phyloP scores from a whole-genome alignment of 306 rosid species.

The Prunus salicina region DNA sequence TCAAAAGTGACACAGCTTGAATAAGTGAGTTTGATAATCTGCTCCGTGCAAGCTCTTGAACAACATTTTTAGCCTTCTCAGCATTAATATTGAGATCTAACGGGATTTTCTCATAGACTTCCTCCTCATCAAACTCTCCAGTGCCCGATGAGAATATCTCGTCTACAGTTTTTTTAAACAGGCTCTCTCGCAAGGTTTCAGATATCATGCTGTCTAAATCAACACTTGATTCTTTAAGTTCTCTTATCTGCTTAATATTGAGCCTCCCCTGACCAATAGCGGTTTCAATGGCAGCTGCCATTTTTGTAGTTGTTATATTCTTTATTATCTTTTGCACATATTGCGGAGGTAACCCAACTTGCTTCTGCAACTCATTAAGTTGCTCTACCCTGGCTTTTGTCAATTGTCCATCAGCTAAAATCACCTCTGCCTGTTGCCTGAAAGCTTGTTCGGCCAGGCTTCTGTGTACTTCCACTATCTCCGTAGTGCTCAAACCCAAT shows the following conservation, averaged over 20 bases:
- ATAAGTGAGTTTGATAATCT: constrained; percentile 80
- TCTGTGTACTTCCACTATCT: constrained; percentile 83
- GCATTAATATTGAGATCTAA: constrained; percentile 77
- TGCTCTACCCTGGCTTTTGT: constrained; percentile 85
- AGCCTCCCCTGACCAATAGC: constrained; percentile 92
- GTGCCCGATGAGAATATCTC: constrained; percentile 97
- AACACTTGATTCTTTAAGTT: constrained; percentile 83
- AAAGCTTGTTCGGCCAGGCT: constrained; percentile 89
- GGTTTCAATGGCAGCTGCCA: constrained; percentile 91
- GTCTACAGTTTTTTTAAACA: constrained; percentile 87
- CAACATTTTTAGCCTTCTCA: constrained; percentile 66
- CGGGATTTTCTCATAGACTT: constrained; percentile 86
- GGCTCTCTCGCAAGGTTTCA: constrained; percentile 70
- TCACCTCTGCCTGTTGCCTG: constrained; percentile 91
- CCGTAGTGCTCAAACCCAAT: constrained; percentile 72
- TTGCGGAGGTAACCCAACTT: constrained; percentile 83
- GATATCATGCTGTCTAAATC: constrained; percentile 90
- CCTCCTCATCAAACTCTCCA: constrained; percentile 93
- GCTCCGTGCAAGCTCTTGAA: constrained; percentile 67
- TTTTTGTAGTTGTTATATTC: constrained; percentile 88
- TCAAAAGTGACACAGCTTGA: constrained; percentile 83
- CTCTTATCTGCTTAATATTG: constrained; percentile 85
- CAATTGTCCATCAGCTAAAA: constrained; percentile 95
- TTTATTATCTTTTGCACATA: constrained; percentile 94
- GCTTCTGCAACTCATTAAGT: constrained; percentile 73